Evolutionary conservation across 2,329 filamentous ascomycete species (phyloP).

Genomic region (Fusarium sp.): DNA sequence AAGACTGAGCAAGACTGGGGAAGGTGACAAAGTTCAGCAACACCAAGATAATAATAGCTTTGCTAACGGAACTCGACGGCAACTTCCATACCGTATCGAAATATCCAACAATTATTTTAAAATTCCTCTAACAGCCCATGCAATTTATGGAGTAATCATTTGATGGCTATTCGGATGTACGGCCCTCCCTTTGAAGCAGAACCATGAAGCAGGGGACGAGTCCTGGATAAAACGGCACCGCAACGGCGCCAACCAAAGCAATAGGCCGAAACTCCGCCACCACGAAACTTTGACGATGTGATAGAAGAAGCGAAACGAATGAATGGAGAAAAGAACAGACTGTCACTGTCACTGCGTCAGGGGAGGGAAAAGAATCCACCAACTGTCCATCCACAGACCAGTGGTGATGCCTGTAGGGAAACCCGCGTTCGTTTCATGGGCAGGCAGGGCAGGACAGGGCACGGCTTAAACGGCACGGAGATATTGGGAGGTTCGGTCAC

Average conservation of each 20-base stretch:
- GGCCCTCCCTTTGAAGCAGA: slow-evolving; percentile 8
- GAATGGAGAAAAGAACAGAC: not conserved
- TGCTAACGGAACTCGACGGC: not conserved
- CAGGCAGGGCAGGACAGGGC: not conserved
- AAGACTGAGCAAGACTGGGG: not conserved
- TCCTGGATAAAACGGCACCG: slow-evolving; percentile 47
- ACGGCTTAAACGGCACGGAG: slow-evolving; percentile 36
- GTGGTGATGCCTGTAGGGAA: slow-evolving; percentile 14
- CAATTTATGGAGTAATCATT: not conserved
- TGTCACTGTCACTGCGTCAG: slow-evolving; percentile 1
- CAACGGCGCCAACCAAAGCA: slow-evolving; percentile 39
- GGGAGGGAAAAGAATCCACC: not conserved
- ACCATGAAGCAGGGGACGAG: slow-evolving; percentile 28
- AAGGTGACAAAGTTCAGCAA: not conserved
- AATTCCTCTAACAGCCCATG: not conserved
- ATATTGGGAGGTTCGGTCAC: not conserved
- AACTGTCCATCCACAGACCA: slow-evolving; percentile 8
- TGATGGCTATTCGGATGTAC: slow-evolving; percentile 21
- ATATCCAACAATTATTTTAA: not conserved
- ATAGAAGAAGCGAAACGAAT: slow-evolving; percentile 1
- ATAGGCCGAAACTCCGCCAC: slow-evolving; percentile 41
- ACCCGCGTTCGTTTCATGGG: slow-evolving; percentile 37
- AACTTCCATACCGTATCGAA: slow-evolving; percentile 4
- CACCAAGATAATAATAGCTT: slow-evolving; percentile 1
- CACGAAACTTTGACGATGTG: slow-evolving; percentile 22